Percentiles rank a stretch among this genome's conserved stretches.
Evolutionary conservation across 768 basidiomycete species (phyloP).

Genomic region (Infundibulicybe gibba): DNA sequence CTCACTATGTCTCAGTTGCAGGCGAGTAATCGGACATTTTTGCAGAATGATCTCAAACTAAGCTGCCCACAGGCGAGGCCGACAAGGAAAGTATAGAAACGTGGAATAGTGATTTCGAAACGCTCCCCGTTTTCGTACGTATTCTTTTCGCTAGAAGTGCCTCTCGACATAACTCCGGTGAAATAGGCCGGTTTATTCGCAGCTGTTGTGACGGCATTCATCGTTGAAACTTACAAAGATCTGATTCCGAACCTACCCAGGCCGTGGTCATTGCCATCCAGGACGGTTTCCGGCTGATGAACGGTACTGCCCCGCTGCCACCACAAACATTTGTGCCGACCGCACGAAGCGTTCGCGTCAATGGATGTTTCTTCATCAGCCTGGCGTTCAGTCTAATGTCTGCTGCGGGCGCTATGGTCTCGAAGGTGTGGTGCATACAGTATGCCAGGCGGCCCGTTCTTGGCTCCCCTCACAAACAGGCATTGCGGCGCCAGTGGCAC

Average conservation of each 20-base stretch:
- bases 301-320: neutral
- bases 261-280: neutral
- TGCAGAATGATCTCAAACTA: no score
- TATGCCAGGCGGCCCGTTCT: neutral
- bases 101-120: neutral
- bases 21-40: neutral
- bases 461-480: neutral
- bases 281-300: neutral
- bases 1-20: neutral
- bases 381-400: neutral
- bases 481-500: neutral
- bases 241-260: neutral
- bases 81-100: neutral
- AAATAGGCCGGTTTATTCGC: neutral
- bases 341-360: neutral
- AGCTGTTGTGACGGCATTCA: neutral
- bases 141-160: no score
- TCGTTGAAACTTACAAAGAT: neutral
- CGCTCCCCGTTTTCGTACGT: neutral
- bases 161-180: neutral
- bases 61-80: neutral
- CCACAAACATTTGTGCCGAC: neutral
- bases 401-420: neutral
- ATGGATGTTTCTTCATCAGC: neutral
- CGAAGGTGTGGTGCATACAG: neutral